These are phyloP conservation scores for Fraxinus nigra DNA, from an alignment of 305 asterid genomes.

Conservation along the genomic window DNA sequence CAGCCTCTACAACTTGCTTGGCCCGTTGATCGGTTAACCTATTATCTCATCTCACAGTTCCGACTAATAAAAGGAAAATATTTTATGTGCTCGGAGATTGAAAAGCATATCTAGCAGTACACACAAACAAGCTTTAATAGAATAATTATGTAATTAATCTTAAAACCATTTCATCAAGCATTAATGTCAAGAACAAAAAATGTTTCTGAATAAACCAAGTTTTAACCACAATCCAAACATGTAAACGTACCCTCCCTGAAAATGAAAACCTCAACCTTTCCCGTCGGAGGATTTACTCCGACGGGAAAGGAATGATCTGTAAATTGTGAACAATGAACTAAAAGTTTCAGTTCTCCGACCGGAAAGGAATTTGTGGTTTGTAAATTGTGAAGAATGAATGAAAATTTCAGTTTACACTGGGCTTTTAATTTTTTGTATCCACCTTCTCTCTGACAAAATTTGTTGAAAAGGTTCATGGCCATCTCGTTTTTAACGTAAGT, in stretches of 20 bases:
- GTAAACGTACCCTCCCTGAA: not conserved
- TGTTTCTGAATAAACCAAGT: not conserved
- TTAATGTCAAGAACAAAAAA: not conserved
- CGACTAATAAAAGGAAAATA: not conserved
- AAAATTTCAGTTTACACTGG: not conserved
- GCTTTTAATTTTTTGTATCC: not conserved
- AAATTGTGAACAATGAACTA: not conserved
- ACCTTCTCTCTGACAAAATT: not conserved
- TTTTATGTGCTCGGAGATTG: not conserved
- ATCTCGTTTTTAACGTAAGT: not conserved
- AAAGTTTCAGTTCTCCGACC: not conserved
- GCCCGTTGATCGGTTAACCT: not conserved
- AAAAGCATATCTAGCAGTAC: not conserved
- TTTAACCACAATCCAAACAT: not conserved
- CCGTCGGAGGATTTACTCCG: not conserved
- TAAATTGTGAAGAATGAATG: not conserved
- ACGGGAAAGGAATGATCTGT: not conserved
- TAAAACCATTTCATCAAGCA: not conserved
- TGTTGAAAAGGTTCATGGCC: not conserved
- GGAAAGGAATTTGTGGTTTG: not conserved
- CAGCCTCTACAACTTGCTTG: not conserved
- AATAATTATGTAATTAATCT: not conserved
- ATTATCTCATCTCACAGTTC: not conserved
- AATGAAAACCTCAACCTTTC: not conserved
- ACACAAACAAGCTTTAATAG: not conserved